Conservation (phyloP, 345 rosid genomes). For the Psidium friedrichsthalianum region DNA sequence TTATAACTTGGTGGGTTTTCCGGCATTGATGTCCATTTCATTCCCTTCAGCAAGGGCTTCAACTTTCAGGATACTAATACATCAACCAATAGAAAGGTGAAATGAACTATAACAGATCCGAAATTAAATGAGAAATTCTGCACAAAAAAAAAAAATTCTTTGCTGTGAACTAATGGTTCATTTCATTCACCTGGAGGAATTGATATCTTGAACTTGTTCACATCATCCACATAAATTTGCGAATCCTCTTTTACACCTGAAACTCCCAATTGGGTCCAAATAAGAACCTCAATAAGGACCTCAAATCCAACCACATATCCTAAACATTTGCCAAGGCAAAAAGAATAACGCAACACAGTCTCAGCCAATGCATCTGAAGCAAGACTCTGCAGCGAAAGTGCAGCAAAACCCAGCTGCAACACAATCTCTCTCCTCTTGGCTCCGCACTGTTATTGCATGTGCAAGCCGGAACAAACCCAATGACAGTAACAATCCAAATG, state of each 20-base stretch:
- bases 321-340: not conserved
- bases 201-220: slow-evolving; percentile 67
- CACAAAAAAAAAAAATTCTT: not conserved
- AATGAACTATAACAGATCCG: not conserved
- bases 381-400: slow-evolving; percentile 26
- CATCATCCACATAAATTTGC: slow-evolving; percentile 54
- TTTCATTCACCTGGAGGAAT: slow-evolving; percentile 57
- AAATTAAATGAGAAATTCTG: not conserved
- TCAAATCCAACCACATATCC: not conserved
- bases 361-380: slow-evolving; percentile 31
- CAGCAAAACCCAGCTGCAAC: slow-evolving; percentile 36
- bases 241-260: slow-evolving; percentile 26
- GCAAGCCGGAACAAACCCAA: not conserved
- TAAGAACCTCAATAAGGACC: no score
- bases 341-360: slow-evolving; percentile 1
- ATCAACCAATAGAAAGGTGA: not conserved
- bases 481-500: not conserved
- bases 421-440: slow-evolving; percentile 47
- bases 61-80: not conserved
- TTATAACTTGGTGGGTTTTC: not conserved
- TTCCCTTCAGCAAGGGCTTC: not conserved
- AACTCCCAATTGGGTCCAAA: not conserved
- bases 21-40: not conserved
- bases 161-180: not conserved
- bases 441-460: not conserved